Conservation (phyloP, 2,329 filamentous ascomycete genomes). For the Penicillium sp. region DNA sequence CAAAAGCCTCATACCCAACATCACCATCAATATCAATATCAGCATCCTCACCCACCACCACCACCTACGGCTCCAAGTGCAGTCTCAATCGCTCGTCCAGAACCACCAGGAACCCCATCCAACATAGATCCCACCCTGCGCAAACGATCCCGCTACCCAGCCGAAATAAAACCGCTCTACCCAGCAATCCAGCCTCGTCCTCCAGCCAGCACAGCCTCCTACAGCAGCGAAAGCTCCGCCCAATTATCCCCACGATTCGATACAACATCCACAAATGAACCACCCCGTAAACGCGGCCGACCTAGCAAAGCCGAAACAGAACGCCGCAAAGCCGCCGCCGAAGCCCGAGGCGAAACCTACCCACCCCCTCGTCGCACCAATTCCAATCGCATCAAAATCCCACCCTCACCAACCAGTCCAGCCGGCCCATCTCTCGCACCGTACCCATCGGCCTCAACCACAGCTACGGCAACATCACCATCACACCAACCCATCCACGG, state of each 20-base stretch:
- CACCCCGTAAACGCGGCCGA: slow-evolving; percentile 48
- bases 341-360: slow-evolving; percentile 45
- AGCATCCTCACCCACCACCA: slow-evolving; percentile 5
- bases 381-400: slow-evolving; percentile 33
- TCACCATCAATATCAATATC: slow-evolving; percentile 10
- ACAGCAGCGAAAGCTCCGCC: slow-evolving; percentile 40
- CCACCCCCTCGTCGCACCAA: slow-evolving; percentile 38
- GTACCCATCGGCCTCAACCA: slow-evolving; percentile 15
- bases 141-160: slow-evolving; percentile 38
- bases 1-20: slow-evolving; percentile 6
- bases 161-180: slow-evolving; percentile 33
- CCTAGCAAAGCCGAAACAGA: slow-evolving; percentile 49
- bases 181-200: slow-evolving; percentile 48
- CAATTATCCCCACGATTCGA: slow-evolving; percentile 43
- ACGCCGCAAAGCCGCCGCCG: slow-evolving; percentile 43
- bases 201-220: slow-evolving; percentile 37
- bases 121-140: slow-evolving; percentile 34
- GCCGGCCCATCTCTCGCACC: slow-evolving; percentile 26
- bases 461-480: slow-evolving; percentile 5
- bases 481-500: slow-evolving; percentile 11
- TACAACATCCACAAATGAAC: slow-evolving; percentile 33
- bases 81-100: slow-evolving; percentile 30
- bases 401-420: slow-evolving; percentile 39
- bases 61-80: slow-evolving; percentile 6
- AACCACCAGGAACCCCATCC: slow-evolving; percentile 26